Percentiles rank a stretch among this genome's conserved stretches.
Conservation (phyloP, 2,329 filamentous ascomycete genomes). For the Paecilomyces sp. region DNA sequence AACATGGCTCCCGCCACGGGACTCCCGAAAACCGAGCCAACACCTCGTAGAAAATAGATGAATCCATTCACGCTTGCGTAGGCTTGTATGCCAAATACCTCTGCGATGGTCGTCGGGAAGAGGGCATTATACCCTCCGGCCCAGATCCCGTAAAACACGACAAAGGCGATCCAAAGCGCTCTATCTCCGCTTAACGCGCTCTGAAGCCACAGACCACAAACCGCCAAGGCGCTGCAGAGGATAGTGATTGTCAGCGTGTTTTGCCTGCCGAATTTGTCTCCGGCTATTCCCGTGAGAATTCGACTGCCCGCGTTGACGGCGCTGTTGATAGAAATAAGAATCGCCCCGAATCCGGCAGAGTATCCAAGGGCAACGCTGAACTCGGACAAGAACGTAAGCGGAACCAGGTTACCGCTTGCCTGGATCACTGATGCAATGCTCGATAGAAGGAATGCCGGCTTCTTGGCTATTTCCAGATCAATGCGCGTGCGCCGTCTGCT, state of each 20-base stretch:
- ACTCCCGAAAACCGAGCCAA: constrained; percentile 31
- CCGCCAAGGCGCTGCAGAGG: constrained; percentile 19
- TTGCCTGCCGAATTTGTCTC: constrained; percentile 31
- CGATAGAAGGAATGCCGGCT: constrained; percentile 20
- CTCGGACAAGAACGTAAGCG: constrained; percentile 32
- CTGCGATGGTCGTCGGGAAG: constrained; percentile 33
- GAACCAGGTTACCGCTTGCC: constrained; percentile 31
- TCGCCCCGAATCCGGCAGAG: constrained; percentile 25
- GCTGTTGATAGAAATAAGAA: constrained; percentile 34
- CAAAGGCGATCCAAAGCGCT: constrained; percentile 22
- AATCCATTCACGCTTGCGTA: constrained; percentile 33
- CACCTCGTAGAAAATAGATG: constrained; percentile 32
- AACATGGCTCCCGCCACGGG: constrained; percentile 20
- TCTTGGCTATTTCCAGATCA: background rate
- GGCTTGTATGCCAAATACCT: constrained; percentile 32
- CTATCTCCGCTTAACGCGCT: constrained; percentile 8
- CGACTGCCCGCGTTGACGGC: constrained; percentile 32
- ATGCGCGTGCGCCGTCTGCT: background rate
- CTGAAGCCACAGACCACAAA: constrained; percentile 19
- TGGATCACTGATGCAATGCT: constrained; percentile 28
- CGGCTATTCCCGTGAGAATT: constrained; percentile 29
- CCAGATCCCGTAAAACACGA: constrained; percentile 28
- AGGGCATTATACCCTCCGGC: constrained; percentile 32
- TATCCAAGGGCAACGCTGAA: constrained; percentile 34
- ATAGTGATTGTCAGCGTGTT: constrained; percentile 30